Evolutionary conservation across 306 rosid genomes (phyloP).

Genomic region (Vachellia collinsii): DNA sequence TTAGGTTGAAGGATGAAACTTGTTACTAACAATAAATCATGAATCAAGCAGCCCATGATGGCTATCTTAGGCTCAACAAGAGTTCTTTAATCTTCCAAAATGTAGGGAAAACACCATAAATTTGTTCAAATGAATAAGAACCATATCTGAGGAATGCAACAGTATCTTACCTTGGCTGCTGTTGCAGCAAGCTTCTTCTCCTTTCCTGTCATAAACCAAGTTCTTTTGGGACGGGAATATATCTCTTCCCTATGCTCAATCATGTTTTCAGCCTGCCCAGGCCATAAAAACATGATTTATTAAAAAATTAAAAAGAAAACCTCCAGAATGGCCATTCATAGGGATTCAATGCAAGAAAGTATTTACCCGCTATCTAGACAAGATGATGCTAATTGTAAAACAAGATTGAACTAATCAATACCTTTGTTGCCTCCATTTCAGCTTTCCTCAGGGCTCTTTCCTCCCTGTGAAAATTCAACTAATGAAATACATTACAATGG

Average conservation of each 20-base stretch:
- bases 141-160: slow-evolving; percentile 19
- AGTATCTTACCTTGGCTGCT: slow-evolving; percentile 63
- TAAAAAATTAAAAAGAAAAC: slow-evolving; percentile 4
- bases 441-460: slow-evolving; percentile 88
- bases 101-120: not conserved
- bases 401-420: slow-evolving; percentile 33
- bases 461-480: slow-evolving; percentile 61
- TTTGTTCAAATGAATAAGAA: slow-evolving; percentile 13
- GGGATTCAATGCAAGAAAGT: not conserved
- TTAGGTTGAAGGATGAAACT: too few species aligned
- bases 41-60: not conserved
- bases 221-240: slow-evolving; percentile 88
- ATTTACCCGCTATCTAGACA: not conserved
- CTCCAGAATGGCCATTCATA: not conserved
- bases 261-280: slow-evolving; percentile 88
- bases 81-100: not conserved
- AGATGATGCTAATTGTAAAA: slow-evolving; percentile 4
- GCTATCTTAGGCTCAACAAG: not conserved
- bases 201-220: slow-evolving; percentile 86
- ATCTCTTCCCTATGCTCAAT: slow-evolving; percentile 86
- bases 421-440: slow-evolving; percentile 98
- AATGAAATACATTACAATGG: slow-evolving; percentile 24
- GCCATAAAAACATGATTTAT: slow-evolving; percentile 31
- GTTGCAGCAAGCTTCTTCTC: slow-evolving; percentile 74
- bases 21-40: too few species aligned